Percentiles rank a stretch among this genome's conserved stretches.
phyloP scores from a whole-genome alignment of 2,329 filamentous ascomycete species.

The Tolypocladium sp. region DNA sequence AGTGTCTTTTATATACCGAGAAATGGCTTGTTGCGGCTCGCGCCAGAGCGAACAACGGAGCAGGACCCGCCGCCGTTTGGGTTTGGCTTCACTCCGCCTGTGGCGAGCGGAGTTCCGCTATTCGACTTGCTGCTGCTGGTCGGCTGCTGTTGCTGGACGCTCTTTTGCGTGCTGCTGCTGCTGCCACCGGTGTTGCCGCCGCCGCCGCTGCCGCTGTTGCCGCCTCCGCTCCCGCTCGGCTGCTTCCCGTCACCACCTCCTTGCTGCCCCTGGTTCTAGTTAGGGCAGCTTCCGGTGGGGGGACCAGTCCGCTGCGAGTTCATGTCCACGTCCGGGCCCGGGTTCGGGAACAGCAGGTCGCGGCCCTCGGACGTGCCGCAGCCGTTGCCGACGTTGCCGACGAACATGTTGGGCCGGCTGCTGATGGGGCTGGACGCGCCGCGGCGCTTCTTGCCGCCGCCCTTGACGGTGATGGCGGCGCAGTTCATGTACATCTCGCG shows the following conservation, averaged over 20 bases:
- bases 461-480: slow-evolving; percentile 55
- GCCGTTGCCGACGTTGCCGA: slow-evolving; percentile 55
- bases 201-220: background rate
- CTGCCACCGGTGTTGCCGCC: background rate
- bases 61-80: background rate
- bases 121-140: background rate
- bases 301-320: slow-evolving; percentile 24
- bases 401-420: slow-evolving; percentile 57
- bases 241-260: background rate
- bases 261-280: slow-evolving; percentile 5
- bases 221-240: background rate
- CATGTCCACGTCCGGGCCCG: slow-evolving; percentile 45
- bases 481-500: slow-evolving; percentile 87
- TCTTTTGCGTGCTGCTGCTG: background rate
- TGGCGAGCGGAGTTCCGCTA: background rate
- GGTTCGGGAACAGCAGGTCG: slow-evolving; percentile 57
- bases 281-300: slow-evolving; percentile 24
- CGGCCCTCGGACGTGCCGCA: slow-evolving; percentile 49
- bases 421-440: slow-evolving; percentile 30
- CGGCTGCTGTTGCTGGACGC: too few species aligned
- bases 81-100: background rate
- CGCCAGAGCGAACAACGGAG: background rate
- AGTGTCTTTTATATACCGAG: background rate
- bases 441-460: slow-evolving; percentile 23
- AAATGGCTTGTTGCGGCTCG: background rate